These are phyloP conservation scores for Russula foetens DNA, from an alignment of 768 basidiomycete genomes.

Conservation along the genomic window DNA sequence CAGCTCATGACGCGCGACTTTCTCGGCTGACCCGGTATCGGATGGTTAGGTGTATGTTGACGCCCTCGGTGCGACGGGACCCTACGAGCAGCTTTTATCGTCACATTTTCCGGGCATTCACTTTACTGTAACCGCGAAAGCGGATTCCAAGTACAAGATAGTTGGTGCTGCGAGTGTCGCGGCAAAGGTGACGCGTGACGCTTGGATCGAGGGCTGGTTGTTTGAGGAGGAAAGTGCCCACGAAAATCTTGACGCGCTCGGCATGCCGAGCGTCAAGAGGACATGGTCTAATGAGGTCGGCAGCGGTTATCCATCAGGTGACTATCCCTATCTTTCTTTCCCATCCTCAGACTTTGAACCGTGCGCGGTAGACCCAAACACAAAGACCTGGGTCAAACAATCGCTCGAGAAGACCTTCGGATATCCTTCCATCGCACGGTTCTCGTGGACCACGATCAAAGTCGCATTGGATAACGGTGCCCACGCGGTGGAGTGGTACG, in stretches of 20 bases:
- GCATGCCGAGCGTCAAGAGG: slow-evolving; percentile 5
- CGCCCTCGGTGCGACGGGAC: slow-evolving; percentile 79
- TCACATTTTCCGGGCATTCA: slow-evolving; percentile 71
- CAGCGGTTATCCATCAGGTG: slow-evolving; percentile 89
- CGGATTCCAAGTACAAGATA: slow-evolving; percentile 93
- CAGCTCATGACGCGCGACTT: background rate
- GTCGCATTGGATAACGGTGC: slow-evolving; percentile 73
- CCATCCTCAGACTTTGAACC: background rate
- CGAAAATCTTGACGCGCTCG: slow-evolving; percentile 1
- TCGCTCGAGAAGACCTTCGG: slow-evolving; percentile 86
- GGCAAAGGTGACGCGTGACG: slow-evolving; percentile 93
- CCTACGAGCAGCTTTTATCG: slow-evolving; percentile 80
- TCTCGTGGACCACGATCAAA: slow-evolving; percentile 94
- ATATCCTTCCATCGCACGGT: slow-evolving; percentile 81
- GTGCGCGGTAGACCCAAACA: slow-evolving; percentile 68
- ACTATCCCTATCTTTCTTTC: slow-evolving; percentile 3
- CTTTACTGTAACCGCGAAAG: slow-evolving; percentile 88
- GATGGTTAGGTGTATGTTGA: slow-evolving; percentile 80
- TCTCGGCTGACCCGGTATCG: background rate
- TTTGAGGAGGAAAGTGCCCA: slow-evolving; percentile 52
- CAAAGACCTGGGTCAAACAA: slow-evolving; percentile 73
- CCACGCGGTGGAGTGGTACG: slow-evolving; percentile 73
- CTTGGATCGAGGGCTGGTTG: slow-evolving; percentile 79
- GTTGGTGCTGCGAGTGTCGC: slow-evolving; percentile 97
- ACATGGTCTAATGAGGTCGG: slow-evolving; percentile 42